Base-by-base conservation (phyloP, 192 early-diverging fungal species). In the Neocallimastix lanati region DNA sequence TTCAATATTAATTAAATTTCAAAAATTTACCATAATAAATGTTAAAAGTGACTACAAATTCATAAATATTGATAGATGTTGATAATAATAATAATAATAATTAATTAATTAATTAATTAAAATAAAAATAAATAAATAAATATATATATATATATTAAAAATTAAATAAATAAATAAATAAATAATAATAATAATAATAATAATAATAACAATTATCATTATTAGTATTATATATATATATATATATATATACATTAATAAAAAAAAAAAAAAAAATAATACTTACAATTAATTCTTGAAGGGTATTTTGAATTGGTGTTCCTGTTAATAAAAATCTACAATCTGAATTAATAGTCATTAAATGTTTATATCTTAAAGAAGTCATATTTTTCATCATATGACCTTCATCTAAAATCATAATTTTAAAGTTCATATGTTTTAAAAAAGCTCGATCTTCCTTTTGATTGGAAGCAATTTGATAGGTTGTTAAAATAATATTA, bases 321-420 rank as follows among this genome's bases (percentile, higher is more conserved):
- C 95, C 95, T 0, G 94, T 97, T 2, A 96, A 83, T 33, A 97
- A 81, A 12, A 88, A 37, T 13, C 91, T 83, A 80, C 92, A 93
- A 15, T 86, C 84, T 2, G 88, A 84, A 29, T 85, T 80, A 78
- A 90, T 87, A 40, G 86, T 83, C 87, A 90, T 94, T 67, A 96
- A 83, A 80, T 92, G 88, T 79, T 93, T 91, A 84, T 94, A 94
- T 15, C 95, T 84, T 28, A 89, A 85, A 78, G 90, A 93, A 76
- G 88, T 88, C 78, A 91, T 92, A 83, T 97, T 97, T 85, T 97
- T 97, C 78, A 97, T 85, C 92, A 94, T 93, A 77, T 95, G 92
- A 18, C 27, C 29, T 81, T 97, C 95, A 83, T 97, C 95, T 29
- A 97, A 84, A 76, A 97, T 91, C 78, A 96, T 84, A 21, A 91